Conservation (phyloP, 1,139 yeast species). For the Taphrina deformans region DNA sequence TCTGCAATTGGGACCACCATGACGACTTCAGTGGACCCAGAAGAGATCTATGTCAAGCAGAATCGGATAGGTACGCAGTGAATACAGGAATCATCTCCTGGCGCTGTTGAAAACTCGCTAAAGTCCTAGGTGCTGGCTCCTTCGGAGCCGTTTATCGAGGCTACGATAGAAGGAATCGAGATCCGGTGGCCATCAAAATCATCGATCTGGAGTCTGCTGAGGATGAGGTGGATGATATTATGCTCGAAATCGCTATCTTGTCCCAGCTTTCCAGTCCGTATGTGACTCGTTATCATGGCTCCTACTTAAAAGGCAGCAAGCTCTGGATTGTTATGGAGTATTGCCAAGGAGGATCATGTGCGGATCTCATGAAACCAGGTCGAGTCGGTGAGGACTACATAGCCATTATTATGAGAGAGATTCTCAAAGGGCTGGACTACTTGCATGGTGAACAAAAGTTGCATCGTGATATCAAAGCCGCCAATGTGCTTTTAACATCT, state of each 20-base stretch:
- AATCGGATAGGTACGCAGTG: constrained; percentile 28
- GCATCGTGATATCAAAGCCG: constrained; percentile 85
- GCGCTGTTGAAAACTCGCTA: neutral
- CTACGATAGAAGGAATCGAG: constrained; percentile 41
- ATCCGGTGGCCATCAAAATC: constrained; percentile 72
- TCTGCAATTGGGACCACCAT: neutral
- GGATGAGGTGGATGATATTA: constrained; percentile 66
- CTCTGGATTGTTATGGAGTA: constrained; percentile 92
- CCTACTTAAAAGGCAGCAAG: constrained; percentile 61
- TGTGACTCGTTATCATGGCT: constrained; percentile 53
- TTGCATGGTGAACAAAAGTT: constrained; percentile 70
- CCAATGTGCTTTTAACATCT: constrained; percentile 68
- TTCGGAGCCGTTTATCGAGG: constrained; percentile 86
- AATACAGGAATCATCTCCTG: neutral
- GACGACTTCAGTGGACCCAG: constrained; percentile 77
- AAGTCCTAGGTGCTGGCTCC: constrained; percentile 66
- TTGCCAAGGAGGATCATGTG: constrained; percentile 89
- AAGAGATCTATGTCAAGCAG: constrained; percentile 33
- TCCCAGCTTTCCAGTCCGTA: constrained; percentile 63
- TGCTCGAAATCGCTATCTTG: constrained; percentile 74
- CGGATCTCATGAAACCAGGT: constrained; percentile 63
- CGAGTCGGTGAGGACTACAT: constrained; percentile 59
- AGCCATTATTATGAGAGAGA: constrained; percentile 60
- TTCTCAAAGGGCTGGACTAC: constrained; percentile 65
- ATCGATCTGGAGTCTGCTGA: constrained; percentile 71